A percentile compares a stretch with the other conserved stretches of the same genome.
phyloP scores from a whole-genome alignment of 1,284 basidiomycete species.

The Pseudomicrostroma phylloplanum region DNA sequence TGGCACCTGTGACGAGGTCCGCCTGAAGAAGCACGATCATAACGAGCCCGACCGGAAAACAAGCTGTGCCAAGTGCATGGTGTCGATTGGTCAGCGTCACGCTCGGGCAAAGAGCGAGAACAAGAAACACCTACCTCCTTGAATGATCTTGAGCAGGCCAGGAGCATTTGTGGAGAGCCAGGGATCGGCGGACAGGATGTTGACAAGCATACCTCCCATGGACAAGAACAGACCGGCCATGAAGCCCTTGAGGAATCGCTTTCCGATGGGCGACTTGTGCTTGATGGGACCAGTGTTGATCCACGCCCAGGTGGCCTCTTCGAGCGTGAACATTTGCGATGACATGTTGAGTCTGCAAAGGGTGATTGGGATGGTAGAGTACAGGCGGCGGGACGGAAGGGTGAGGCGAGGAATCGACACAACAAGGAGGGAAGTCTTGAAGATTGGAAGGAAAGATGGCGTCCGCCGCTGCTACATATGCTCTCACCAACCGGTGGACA shows the following conservation, averaged over 20 bases:
- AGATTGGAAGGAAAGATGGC: no score
- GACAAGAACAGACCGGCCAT: conserved; percentile 36
- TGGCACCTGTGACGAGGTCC: conserved; percentile 34
- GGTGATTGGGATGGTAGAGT: background rate
- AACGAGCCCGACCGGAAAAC: conserved; percentile 37
- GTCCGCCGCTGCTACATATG: no score
- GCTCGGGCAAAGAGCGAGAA: no score
- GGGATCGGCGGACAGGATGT: conserved; percentile 34
- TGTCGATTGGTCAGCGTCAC: background rate
- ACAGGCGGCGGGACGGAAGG: no score
- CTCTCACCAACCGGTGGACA: no score
- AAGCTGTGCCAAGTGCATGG: conserved; percentile 12
- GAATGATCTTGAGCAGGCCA: conserved; percentile 9
- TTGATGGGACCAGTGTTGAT: conserved; percentile 32
- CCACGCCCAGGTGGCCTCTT: conserved; percentile 39
- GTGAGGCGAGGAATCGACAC: no score
- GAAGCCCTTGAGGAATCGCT: conserved; percentile 31
- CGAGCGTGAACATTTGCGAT: conserved; percentile 29
- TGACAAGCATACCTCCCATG: conserved; percentile 32
- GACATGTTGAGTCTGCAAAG: conserved; percentile 18
- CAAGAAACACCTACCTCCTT: background rate
- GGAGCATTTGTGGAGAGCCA: conserved; percentile 28
- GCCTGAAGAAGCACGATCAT: conserved; percentile 40
- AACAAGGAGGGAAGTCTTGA: no score
- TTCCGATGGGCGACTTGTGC: conserved; percentile 25